These are phyloP conservation scores for Saraca asoca DNA, from an alignment of 331 rosid genomes.

Conservation along the genomic window DNA sequence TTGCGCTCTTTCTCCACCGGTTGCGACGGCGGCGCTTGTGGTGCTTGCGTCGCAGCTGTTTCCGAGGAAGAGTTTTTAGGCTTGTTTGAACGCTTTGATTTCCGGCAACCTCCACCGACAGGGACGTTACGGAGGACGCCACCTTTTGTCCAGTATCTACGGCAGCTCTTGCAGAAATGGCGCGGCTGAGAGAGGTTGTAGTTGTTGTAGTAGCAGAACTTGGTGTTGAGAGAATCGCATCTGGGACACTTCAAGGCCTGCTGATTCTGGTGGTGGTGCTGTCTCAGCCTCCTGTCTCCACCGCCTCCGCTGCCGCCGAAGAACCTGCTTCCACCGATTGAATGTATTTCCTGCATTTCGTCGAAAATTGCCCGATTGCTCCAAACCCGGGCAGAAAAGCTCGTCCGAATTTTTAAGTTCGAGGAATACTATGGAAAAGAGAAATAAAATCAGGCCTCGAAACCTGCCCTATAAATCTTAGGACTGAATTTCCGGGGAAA, in stretches of 20 bases:
- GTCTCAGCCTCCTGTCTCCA: slow-evolving; percentile 65
- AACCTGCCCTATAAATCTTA: slow-evolving; percentile 5
- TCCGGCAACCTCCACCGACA: slow-evolving; percentile 94
- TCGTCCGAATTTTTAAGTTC: neutral
- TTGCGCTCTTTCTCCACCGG: slow-evolving; percentile 43
- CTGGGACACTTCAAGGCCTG: slow-evolving; percentile 87
- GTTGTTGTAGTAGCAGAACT: slow-evolving; percentile 96
- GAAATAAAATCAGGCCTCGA: neutral
- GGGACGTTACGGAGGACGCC: slow-evolving; percentile 99
- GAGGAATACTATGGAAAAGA: neutral
- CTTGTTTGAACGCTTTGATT: slow-evolving; percentile 74
- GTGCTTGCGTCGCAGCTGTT: neutral
- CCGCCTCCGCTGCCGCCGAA: slow-evolving; percentile 49
- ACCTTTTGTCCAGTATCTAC: slow-evolving; percentile 98
- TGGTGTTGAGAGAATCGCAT: slow-evolving; percentile 90
- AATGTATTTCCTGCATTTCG: slow-evolving; percentile 85
- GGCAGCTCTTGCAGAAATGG: slow-evolving; percentile 95
- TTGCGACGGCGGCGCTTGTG: neutral
- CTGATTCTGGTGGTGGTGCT: slow-evolving; percentile 53
- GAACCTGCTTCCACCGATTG: slow-evolving; percentile 59
- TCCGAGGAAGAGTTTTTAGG: slow-evolving; percentile 30
- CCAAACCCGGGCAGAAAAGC: neutral
- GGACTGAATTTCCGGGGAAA: slow-evolving; percentile 3
- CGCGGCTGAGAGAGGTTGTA: slow-evolving; percentile 99
- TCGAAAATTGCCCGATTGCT: neutral